phyloP scores from a whole-genome alignment of 306 rosid genomes.

The Sophora flavescens region DNA sequence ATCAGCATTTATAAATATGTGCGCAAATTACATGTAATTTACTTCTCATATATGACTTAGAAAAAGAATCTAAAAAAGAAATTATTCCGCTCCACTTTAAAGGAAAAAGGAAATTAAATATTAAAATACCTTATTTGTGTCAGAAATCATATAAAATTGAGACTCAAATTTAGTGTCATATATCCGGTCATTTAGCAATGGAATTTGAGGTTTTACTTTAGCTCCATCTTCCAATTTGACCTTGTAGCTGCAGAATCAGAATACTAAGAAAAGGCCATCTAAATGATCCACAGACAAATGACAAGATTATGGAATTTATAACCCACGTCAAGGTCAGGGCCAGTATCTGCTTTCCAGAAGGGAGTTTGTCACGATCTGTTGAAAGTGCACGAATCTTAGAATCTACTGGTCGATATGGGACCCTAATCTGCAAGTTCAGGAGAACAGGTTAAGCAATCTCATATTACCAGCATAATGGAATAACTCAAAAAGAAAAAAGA shows the following conservation, averaged over 20 bases:
- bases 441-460: constrained; percentile 30
- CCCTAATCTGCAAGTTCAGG: constrained; percentile 69
- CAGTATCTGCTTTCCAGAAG: constrained; percentile 88
- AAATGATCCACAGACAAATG: constrained; percentile 38
- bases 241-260: constrained; percentile 78
- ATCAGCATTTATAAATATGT: constrained; percentile 27
- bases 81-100: constrained; percentile 7
- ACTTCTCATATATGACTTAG: constrained; percentile 6
- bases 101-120: constrained; percentile 35
- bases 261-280: constrained; percentile 32
- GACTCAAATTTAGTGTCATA: constrained; percentile 95
- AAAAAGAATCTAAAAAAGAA: constrained; percentile 18
- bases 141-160: constrained; percentile 92
- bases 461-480: constrained; percentile 33
- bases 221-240: constrained; percentile 92
- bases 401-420: constrained; percentile 86
- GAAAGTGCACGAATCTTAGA: constrained; percentile 81
- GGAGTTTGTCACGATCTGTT: constrained; percentile 85
- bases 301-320: constrained; percentile 39
- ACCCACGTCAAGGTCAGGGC: constrained; percentile 89
- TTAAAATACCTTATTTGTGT: constrained; percentile 76
- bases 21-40: constrained; percentile 22
- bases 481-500: constrained; percentile 28
- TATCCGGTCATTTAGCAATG: constrained; percentile 81
- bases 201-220: constrained; percentile 84